These are phyloP conservation scores for Mycena albidolilacea DNA, from an alignment of 768 basidiomycete genomes.

Conservation along the genomic window DNA sequence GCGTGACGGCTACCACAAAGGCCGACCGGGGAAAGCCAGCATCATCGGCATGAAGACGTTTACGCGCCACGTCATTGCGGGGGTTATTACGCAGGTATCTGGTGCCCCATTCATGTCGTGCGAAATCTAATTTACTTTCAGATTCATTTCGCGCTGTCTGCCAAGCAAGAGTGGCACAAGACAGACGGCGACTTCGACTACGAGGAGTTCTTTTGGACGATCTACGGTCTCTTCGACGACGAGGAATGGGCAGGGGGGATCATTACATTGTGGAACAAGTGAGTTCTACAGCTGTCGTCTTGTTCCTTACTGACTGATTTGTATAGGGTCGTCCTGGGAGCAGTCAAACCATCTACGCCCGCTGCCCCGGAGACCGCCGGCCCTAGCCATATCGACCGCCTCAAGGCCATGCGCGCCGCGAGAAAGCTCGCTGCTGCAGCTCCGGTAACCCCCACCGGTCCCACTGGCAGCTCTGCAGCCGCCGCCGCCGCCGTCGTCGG, in stretches of 20 bases:
- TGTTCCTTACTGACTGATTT: background rate
- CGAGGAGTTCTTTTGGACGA: conserved; percentile 20
- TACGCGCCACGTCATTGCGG: conserved; percentile 5
- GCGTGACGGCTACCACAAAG: conserved; percentile 19
- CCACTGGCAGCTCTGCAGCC: background rate
- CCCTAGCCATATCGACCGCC: conserved; percentile 1
- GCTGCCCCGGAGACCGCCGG: background rate
- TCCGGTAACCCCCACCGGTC: no score
- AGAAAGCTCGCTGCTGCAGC: background rate
- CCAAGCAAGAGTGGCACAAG: background rate
- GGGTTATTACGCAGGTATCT: conserved; percentile 5
- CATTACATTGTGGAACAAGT: conserved; percentile 16
- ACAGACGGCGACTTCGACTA: conserved; percentile 24
- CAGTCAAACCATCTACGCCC: background rate
- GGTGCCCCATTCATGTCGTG: background rate
- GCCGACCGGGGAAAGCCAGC: conserved; percentile 7
- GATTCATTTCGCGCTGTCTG: conserved; percentile 18
- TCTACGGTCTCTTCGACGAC: background rate
- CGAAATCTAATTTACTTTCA: background rate
- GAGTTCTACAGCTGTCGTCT: background rate
- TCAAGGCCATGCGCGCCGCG: conserved; percentile 9
- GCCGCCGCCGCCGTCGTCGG: background rate
- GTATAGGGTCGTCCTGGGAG: background rate
- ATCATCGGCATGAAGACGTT: conserved; percentile 9
- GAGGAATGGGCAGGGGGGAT: background rate